Conservation (phyloP, 176 grass and related monocot species). For the Microstegium vimineum region DNA sequence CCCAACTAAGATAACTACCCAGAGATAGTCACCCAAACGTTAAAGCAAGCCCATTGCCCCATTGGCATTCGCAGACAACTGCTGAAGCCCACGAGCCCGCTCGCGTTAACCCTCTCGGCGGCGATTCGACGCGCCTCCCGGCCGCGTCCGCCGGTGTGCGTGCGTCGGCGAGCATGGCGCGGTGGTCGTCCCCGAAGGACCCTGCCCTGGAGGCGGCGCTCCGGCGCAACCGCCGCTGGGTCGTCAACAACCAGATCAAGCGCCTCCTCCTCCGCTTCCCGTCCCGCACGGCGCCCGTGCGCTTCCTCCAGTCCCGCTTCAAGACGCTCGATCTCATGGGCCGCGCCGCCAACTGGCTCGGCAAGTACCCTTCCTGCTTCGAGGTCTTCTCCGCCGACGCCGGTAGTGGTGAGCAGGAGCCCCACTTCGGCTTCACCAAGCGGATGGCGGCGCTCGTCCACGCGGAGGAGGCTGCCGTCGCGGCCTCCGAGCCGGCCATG, state of each 20-base stretch:
- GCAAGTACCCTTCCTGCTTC: conserved; percentile 92
- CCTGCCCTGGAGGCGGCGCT: conserved; percentile 61
- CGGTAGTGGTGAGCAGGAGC: conserved; percentile 23
- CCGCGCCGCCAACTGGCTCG: conserved; percentile 85
- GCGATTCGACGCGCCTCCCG: neutral
- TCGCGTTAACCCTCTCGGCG: neutral
- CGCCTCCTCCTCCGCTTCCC: conserved; percentile 75
- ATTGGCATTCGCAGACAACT: neutral
- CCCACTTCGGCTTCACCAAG: conserved; percentile 73
- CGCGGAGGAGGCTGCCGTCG: conserved; percentile 52
- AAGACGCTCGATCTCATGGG: conserved; percentile 80
- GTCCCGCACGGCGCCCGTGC: conserved; percentile 52
- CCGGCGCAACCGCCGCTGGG: conserved; percentile 81
- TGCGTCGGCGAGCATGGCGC: conserved; percentile 30
- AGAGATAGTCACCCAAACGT: no score
- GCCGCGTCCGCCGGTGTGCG: neutral
- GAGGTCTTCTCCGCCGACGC: conserved; percentile 39
- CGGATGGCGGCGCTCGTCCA: conserved; percentile 71
- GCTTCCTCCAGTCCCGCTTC: conserved; percentile 76
- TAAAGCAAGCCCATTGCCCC: neutral
- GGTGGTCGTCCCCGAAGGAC: conserved; percentile 89
- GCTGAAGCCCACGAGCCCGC: neutral
- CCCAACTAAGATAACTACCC: no score
- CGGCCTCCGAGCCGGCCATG: conserved; percentile 65
- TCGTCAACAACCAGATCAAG: conserved; percentile 96